Percentiles rank a stretch among this genome's conserved stretches.
phyloP scores from a whole-genome alignment of 2,329 filamentous ascomycete species.

The Diaporthe vaccinii region DNA sequence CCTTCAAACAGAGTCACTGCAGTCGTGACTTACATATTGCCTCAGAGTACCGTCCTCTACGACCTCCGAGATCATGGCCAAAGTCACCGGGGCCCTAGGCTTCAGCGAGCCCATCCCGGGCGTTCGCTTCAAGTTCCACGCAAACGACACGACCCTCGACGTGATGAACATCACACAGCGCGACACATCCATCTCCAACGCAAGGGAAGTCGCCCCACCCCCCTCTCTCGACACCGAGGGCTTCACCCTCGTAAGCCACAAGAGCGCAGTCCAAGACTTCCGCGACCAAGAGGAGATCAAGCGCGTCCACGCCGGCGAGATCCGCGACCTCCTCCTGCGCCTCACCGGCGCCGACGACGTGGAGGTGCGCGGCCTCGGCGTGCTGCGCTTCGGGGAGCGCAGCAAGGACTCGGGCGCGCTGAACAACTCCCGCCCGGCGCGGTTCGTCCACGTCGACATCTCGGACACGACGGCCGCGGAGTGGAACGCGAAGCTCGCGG shows the following conservation, averaged over 20 bases:
- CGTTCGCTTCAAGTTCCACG: slow-evolving; percentile 20
- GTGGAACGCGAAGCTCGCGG: neutral
- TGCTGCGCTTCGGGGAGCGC: slow-evolving; percentile 20
- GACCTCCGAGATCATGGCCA: neutral
- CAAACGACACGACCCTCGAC: slow-evolving; percentile 2
- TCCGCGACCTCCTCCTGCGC: neutral
- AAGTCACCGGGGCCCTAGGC: neutral
- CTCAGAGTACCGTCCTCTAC: neutral
- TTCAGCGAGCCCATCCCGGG: neutral
- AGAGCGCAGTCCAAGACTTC: slow-evolving; percentile 1
- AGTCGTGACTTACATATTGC: too few relatives aligned
- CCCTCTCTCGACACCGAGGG: slow-evolving; percentile 21
- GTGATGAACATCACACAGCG: slow-evolving; percentile 16
- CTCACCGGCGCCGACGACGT: slow-evolving; percentile 12
- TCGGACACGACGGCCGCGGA: neutral
- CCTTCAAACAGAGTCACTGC: neutral
- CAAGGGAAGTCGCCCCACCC: neutral
- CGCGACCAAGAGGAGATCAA: slow-evolving; percentile 19
- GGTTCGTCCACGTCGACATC: slow-evolving; percentile 16
- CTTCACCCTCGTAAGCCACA: slow-evolving; percentile 5
- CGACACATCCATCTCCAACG: neutral
- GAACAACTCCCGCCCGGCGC: slow-evolving; percentile 22
- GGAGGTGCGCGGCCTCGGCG: neutral
- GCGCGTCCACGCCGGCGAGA: slow-evolving; percentile 1
- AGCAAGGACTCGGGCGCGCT: slow-evolving; percentile 12